Percentiles rank a stretch among this genome's conserved stretches.
These are phyloP conservation scores for Claviceps quebecensis DNA, from an alignment of 2,329 filamentous ascomycete species.

Conservation along the genomic window DNA sequence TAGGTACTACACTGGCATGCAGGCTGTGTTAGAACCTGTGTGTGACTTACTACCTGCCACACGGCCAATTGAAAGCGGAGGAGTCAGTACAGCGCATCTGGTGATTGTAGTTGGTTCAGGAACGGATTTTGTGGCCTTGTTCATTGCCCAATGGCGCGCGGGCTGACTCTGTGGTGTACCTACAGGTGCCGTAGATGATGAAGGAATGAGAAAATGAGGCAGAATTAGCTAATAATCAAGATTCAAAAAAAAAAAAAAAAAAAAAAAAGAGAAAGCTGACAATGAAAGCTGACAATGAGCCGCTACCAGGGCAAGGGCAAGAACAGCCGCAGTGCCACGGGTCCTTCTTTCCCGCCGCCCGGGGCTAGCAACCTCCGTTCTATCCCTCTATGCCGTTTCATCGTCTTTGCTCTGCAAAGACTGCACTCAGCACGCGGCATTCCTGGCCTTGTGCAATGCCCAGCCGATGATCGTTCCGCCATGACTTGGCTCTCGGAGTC, in stretches of 20 bases:
- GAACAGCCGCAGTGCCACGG: neutral
- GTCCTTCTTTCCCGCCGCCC: neutral
- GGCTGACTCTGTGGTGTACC: too few relatives aligned
- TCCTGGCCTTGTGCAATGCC: too few relatives aligned
- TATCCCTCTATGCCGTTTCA: too few relatives aligned
- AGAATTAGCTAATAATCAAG: neutral
- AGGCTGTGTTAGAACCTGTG: neutral
- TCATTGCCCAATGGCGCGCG: neutral
- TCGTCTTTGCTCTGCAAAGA: too few relatives aligned
- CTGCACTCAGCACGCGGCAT: too few relatives aligned
- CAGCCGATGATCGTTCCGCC: neutral
- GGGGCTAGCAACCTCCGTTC: too few relatives aligned
- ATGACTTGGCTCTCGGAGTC: neutral
- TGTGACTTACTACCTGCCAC: neutral
- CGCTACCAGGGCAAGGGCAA: neutral
- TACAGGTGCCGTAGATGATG: too few relatives aligned
- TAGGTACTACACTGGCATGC: neutral
- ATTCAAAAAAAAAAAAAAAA: too few relatives aligned
- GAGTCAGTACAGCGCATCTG: neutral
- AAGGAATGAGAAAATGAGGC: neutral
- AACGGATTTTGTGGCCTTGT: neutral
- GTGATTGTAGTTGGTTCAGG: neutral
- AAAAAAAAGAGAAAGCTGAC: too few relatives aligned
- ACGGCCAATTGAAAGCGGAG: neutral
- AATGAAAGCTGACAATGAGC: neutral